These are phyloP conservation scores for Aspergillus sp. DNA, from an alignment of 2,329 filamentous ascomycete genomes.

Conservation along the genomic window DNA sequence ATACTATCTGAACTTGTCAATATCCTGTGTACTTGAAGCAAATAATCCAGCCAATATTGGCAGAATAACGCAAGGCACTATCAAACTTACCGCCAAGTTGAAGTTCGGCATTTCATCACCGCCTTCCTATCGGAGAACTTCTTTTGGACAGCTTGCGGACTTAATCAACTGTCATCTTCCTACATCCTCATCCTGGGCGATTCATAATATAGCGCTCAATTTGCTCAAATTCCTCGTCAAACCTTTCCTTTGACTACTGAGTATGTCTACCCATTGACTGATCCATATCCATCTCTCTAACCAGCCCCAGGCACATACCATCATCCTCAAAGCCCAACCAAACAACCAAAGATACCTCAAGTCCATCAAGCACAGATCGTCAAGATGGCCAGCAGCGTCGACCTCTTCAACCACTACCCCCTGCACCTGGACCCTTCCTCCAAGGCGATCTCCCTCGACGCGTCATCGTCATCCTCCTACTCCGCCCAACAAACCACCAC, in stretches of 20 bases:
- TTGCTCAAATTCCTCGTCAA: not conserved
- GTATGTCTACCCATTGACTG: not conserved
- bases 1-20: no score
- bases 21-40: no score
- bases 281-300: not conserved
- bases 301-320: not conserved
- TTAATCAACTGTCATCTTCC: not conserved
- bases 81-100: not conserved
- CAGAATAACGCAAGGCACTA: no score
- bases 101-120: conserved; percentile 21
- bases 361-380: not conserved
- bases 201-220: not conserved
- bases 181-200: not conserved
- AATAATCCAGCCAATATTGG: no score
- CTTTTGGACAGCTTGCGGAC: conserved; percentile 27
- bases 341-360: not conserved
- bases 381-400: conserved; percentile 32
- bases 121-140: conserved; percentile 11
- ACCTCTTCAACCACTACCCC: conserved; percentile 73
- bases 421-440: conserved; percentile 77
- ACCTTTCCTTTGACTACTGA: not conserved
- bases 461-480: conserved; percentile 42
- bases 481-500: conserved; percentile 46
- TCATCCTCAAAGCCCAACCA: not conserved
- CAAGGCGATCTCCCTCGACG: conserved; percentile 65